phyloP scores from a whole-genome alignment of 805 yeast genomes.

The Schwanniomyces pseudopolymorphus region DNA sequence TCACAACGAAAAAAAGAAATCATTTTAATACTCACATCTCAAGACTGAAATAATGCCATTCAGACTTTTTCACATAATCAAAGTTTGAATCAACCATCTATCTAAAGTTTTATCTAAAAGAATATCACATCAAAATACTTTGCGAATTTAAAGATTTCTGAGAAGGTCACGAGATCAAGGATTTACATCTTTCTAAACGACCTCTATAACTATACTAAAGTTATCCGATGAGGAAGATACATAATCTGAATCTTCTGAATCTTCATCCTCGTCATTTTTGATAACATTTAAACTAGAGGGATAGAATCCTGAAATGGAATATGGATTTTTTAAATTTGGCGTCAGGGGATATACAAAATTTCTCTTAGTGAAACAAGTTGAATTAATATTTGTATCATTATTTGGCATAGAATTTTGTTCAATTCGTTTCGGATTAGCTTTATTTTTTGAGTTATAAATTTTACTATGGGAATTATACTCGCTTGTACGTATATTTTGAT shows the following conservation, averaged over 20 bases:
- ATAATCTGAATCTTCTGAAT: background rate
- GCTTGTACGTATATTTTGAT: too few relatives aligned
- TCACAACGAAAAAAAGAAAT: background rate
- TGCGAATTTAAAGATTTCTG: background rate
- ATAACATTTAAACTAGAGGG: slow-evolving; percentile 3
- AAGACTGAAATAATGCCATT: slow-evolving; percentile 24
- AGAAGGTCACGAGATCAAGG: background rate
- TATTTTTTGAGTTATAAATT: too few relatives aligned
- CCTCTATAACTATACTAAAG: background rate
- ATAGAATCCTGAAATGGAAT: slow-evolving; percentile 14
- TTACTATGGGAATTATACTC: too few relatives aligned
- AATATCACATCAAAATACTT: background rate
- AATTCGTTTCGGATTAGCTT: too few relatives aligned
- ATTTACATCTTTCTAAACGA: background rate
- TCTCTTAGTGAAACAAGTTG: too few relatives aligned
- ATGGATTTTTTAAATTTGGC: slow-evolving; percentile 10
- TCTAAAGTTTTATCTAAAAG: background rate
- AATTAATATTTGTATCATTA: too few relatives aligned
- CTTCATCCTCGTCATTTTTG: background rate
- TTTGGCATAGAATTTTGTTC: too few relatives aligned
- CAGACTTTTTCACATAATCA: slow-evolving; percentile 5
- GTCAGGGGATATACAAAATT: slow-evolving; percentile 1
- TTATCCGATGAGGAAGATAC: background rate
- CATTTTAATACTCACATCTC: slow-evolving; percentile 18
- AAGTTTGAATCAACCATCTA: background rate